Percentiles rank a stretch among this genome's conserved stretches.
phyloP scores from a whole-genome alignment of 441 rosid species.

The Euphorbia schlechtendalii region DNA sequence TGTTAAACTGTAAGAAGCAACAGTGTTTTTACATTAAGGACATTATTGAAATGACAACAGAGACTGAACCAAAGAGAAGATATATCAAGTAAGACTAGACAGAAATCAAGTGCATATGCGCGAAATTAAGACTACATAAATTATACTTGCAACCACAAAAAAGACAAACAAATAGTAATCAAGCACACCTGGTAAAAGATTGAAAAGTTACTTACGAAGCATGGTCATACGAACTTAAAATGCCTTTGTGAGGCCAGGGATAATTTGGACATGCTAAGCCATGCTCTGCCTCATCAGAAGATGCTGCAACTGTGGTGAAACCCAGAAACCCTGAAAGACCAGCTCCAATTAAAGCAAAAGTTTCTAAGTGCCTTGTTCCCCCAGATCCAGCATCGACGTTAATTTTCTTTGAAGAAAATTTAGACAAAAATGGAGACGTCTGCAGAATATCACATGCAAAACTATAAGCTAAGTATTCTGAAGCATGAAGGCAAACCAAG shows the following conservation, averaged over 20 bases:
- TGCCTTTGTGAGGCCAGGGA: slow-evolving; percentile 99
- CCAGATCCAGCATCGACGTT: slow-evolving; percentile 52
- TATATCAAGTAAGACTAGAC: too few species aligned
- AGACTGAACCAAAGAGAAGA: slow-evolving; percentile 2
- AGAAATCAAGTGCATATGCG: too few species aligned
- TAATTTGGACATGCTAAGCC: slow-evolving; percentile 76
- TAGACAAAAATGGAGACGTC: slow-evolving; percentile 54
- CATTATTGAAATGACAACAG: not conserved
- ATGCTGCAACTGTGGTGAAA: slow-evolving; percentile 76
- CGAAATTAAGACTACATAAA: not conserved
- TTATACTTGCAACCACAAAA: not conserved
- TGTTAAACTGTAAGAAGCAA: not conserved
- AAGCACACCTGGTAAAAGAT: slow-evolving; percentile 2
- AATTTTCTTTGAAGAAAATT: slow-evolving; percentile 55
- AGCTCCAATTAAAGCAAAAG: slow-evolving; percentile 77
- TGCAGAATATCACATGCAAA: slow-evolving; percentile 22
- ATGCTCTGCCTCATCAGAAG: slow-evolving; percentile 99
- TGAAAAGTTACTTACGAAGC: slow-evolving; percentile 70
- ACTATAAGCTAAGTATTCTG: slow-evolving; percentile 1
- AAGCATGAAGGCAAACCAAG: slow-evolving; percentile 1
- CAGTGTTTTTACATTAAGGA: not conserved
- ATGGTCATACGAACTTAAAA: slow-evolving; percentile 97
- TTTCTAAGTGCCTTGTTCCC: slow-evolving; percentile 47
- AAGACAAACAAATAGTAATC: not conserved
- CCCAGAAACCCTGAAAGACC: slow-evolving; percentile 79